Conservation (phyloP, 345 rosid species). For the Populus tremula region DNA sequence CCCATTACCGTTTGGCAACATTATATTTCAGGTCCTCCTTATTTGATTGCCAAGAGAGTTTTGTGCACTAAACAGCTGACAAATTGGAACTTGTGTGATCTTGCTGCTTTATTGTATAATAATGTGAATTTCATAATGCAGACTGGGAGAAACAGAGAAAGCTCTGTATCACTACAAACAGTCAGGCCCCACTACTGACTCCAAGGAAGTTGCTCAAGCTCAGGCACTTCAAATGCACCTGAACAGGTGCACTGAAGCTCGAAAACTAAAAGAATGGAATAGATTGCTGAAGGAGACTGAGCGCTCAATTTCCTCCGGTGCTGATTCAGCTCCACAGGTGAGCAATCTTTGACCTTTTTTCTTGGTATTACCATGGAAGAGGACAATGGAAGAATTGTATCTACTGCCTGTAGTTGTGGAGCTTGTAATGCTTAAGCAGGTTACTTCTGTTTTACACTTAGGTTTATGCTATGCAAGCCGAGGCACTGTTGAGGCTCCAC, state of each 20-base stretch:
- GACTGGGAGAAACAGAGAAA: constrained; percentile 65
- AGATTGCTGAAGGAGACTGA: constrained; percentile 46
- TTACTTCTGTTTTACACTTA: constrained; percentile 7
- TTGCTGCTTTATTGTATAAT: not conserved
- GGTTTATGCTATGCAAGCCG: constrained; percentile 61
- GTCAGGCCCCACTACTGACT: constrained; percentile 33
- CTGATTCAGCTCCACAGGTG: constrained; percentile 62
- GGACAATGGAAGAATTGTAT: not conserved
- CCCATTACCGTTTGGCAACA: constrained; percentile 67
- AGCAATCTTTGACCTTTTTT: not conserved
- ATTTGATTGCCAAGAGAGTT: not conserved
- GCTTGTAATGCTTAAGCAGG: not conserved
- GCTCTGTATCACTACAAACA: constrained; percentile 52
- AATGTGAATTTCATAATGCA: constrained; percentile 21
- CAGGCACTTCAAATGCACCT: constrained; percentile 42
- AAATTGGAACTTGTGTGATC: not conserved
- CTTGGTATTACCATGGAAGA: not conserved
- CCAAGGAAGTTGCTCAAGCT: constrained; percentile 43
- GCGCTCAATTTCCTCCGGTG: constrained; percentile 47
- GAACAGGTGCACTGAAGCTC: constrained; percentile 40
- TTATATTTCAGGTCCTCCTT: constrained; percentile 48
- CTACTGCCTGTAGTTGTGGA: not conserved
- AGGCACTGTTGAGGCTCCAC: constrained; percentile 53
- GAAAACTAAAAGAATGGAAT: constrained; percentile 48
- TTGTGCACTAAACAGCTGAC: not conserved